Evolutionary conservation across 306 rosid species (phyloP), one percentile per base, ranked within the genome.

Genomic region (Cercis canadensis): DNA sequence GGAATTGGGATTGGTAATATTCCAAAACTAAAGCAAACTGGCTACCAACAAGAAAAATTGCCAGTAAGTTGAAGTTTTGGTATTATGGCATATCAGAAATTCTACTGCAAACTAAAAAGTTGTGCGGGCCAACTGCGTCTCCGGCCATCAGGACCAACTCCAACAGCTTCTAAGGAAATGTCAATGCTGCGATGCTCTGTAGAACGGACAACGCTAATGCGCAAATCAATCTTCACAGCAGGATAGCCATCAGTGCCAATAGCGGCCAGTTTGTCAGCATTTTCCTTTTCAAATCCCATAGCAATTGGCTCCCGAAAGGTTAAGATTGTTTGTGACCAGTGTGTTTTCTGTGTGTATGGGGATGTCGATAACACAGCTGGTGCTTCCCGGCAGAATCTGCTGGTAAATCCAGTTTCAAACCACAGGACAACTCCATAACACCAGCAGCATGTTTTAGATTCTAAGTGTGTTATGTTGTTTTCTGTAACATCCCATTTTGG

Each of bases 361-460:
- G 98, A 94, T 36, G 98, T 89, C 8, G 98, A 94, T 74, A 90
- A 75, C 75, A 83, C 80, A 14, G 87, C 84, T 6, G 91, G 85
- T 73, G 65, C 56, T 84, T 91, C 95, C 37, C 41, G 80, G 84
- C 99, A 94, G 85, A 90, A 94, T 70, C 96, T 82, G 81, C 83
- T 80, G n/a, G 95, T 86, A 57, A 94, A 90, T 56, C 97, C 95
- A 34, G 97, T 91, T 64, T 89, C 96, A 77, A 94, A 94, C 99
- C 99, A 91, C 67, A 94, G 65, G 53, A 94, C 87, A 72, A 83
- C 83, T 32, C 99, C 97, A 62, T 84, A 82, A 73, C 97, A 94
- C 85, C 69, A 70, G 57, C 83, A 69, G 15, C 83, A 77, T 61
- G 87, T 58, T 77, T 62, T 73, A 13, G 78, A 84, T 55, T 81